Evolutionary conservation across 129 eudicot genomes (phyloP).

Genomic region (Apium graveolens): DNA sequence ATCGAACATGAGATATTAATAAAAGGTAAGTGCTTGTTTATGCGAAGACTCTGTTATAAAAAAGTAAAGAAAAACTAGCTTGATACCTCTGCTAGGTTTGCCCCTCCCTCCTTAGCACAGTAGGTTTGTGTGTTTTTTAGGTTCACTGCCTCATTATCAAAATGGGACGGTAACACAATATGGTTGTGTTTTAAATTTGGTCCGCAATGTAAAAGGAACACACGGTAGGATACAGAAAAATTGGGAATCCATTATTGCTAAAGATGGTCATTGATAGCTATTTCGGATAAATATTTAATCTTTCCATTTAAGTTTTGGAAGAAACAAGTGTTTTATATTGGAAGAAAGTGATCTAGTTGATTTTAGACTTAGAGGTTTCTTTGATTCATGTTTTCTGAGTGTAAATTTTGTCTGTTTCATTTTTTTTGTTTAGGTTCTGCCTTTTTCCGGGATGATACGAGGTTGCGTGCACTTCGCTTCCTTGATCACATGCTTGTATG

Average conservation of each 20-base stretch:
- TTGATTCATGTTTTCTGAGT: background rate
- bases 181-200: background rate
- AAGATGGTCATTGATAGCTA: background rate
- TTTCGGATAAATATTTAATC: background rate
- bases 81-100: background rate
- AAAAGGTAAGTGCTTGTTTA: background rate
- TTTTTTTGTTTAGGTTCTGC: constrained; percentile 60
- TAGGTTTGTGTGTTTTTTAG: background rate
- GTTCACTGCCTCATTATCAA: background rate
- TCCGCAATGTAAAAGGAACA: background rate
- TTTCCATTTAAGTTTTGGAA: background rate
- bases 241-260: background rate
- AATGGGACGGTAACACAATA: background rate
- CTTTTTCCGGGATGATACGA: constrained; percentile 92
- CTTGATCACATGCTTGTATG: constrained; percentile 98
- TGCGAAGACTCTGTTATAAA: background rate
- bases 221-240: background rate
- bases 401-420: background rate
- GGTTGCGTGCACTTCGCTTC: constrained; percentile 99
- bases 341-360: background rate
- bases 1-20: background rate
- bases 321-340: background rate
- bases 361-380: background rate
- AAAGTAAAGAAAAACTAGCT: background rate
- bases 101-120: background rate